Conservation (phyloP, 768 basidiomycete species). For the Amanita muscaria region DNA sequence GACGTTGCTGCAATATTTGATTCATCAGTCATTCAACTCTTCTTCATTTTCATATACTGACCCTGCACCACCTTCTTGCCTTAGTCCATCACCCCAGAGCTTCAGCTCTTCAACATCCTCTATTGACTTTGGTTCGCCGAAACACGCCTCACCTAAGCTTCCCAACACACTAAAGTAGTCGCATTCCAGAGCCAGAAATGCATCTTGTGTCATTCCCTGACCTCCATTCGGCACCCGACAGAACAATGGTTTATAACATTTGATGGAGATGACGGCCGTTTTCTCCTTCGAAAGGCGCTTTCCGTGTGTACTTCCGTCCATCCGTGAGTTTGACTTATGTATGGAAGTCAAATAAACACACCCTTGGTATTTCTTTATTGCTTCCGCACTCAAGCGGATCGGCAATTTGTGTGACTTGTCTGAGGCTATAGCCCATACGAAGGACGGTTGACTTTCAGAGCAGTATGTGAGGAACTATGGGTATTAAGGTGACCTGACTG, state of each 20-base stretch:
- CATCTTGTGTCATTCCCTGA: conserved; percentile 29
- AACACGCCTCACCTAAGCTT: conserved; percentile 33
- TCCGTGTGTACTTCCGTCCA: conserved; percentile 13
- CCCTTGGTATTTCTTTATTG: conserved; percentile 35
- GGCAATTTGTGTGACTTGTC: conserved; percentile 46
- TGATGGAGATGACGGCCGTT: conserved; percentile 39
- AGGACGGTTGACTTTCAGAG: conserved; percentile 25
- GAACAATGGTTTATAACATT: conserved; percentile 41
- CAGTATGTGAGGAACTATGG: conserved; percentile 50
- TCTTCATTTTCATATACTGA: conserved; percentile 15
- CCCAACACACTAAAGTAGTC: conserved; percentile 34
- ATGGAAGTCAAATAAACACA: conserved; percentile 7
- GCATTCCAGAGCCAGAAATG: conserved; percentile 49
- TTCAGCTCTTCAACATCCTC: conserved; percentile 31
- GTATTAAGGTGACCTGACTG: neutral
- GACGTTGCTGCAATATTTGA: conserved; percentile 20
- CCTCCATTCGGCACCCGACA: conserved; percentile 40
- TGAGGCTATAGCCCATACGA: conserved; percentile 55
- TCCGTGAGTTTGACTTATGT: neutral
- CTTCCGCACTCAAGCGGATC: conserved; percentile 45
- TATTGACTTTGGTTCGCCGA: conserved; percentile 43
- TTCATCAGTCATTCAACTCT: conserved; percentile 32
- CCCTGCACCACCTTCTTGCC: neutral
- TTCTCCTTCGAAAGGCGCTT: conserved; percentile 36
- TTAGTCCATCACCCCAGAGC: conserved; percentile 50